These are phyloP conservation scores for Skeletonema menzelii DNA, from an alignment of 108 stramenopile genomes.

Conservation along the genomic window DNA sequence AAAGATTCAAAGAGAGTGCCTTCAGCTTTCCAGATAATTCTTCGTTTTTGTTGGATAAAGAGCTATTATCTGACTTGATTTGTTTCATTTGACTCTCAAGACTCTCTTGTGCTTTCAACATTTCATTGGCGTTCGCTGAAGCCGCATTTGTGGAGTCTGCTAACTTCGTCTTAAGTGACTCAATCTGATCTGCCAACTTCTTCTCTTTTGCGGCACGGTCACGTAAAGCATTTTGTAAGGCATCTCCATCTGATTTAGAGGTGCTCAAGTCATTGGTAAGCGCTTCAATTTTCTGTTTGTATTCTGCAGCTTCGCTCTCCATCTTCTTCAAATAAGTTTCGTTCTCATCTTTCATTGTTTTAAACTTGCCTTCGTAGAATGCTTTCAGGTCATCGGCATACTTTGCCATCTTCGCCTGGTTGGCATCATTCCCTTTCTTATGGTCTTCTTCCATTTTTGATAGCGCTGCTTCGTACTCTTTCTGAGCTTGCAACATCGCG, in stretches of 20 bases:
- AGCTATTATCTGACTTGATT: conserved; percentile 33
- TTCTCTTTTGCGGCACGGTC: conserved; percentile 42
- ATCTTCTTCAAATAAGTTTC: conserved; percentile 41
- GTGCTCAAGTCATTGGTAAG: conserved; percentile 25
- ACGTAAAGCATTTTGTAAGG: conserved; percentile 48
- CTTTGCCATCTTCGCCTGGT: conserved; percentile 65
- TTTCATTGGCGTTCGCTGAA: conserved; percentile 40
- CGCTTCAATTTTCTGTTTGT: conserved; percentile 9
- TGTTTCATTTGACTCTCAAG: conserved; percentile 49
- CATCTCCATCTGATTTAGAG: conserved; percentile 49
- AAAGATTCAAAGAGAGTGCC: conserved; percentile 62
- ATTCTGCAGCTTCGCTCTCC: conserved; percentile 41
- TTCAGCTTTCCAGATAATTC: conserved; percentile 72
- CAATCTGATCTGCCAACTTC: conserved; percentile 50
- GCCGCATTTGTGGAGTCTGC: conserved; percentile 43
- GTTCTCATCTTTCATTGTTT: conserved; percentile 58
- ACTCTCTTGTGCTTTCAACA: conserved; percentile 52
- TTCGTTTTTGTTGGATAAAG: conserved; percentile 61
- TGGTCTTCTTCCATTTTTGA: conserved; percentile 24
- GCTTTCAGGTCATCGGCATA: conserved; percentile 75
- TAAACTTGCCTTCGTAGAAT: conserved; percentile 60
- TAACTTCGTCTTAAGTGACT: conserved; percentile 48
- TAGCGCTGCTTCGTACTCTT: conserved; percentile 23
- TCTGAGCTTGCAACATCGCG: conserved; percentile 28
- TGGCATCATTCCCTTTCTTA: conserved; percentile 42